These are phyloP conservation scores for Chloranthus sessilifolius DNA, from an alignment of 164 flowering plant genomes.

Conservation along the genomic window DNA sequence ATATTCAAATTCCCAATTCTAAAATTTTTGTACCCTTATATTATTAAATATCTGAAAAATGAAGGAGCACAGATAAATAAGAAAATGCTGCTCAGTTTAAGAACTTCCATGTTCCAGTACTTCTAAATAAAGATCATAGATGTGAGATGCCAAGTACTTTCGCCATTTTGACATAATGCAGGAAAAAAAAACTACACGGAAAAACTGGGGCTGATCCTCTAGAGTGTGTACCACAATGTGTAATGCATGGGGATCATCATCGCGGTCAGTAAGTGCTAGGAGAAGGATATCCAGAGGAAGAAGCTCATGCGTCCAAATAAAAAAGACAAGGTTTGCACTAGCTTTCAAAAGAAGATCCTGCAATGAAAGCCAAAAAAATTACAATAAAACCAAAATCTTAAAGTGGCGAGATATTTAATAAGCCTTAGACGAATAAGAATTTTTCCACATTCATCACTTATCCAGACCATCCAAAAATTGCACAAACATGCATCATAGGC, in stretches of 20 bases:
- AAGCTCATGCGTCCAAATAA: constrained; percentile 88
- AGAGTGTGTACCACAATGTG: constrained; percentile 72
- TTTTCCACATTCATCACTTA: no score
- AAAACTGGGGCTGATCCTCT: background rate
- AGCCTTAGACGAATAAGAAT: no score
- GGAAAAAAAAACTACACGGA: background rate
- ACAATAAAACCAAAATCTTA: no score
- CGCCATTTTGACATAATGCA: background rate
- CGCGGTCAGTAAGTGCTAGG: constrained; percentile 90
- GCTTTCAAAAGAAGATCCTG: constrained; percentile 84
- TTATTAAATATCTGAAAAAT: background rate
- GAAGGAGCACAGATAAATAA: constrained; percentile 1
- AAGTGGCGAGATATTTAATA: no score
- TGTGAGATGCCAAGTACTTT: background rate
- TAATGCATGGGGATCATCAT: constrained; percentile 93
- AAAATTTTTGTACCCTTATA: background rate
- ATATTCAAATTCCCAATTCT: no score
- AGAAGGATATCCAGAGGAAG: constrained; percentile 94
- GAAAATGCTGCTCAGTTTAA: no score
- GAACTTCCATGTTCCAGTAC: no score
- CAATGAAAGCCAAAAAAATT: constrained; percentile 3
- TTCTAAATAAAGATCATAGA: no score
- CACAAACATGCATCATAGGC: background rate
- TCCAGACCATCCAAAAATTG: background rate
- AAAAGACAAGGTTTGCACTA: constrained; percentile 62